phyloP scores from a whole-genome alignment of 352 stramenopile genomes.

The Saprolegnia diclina region DNA sequence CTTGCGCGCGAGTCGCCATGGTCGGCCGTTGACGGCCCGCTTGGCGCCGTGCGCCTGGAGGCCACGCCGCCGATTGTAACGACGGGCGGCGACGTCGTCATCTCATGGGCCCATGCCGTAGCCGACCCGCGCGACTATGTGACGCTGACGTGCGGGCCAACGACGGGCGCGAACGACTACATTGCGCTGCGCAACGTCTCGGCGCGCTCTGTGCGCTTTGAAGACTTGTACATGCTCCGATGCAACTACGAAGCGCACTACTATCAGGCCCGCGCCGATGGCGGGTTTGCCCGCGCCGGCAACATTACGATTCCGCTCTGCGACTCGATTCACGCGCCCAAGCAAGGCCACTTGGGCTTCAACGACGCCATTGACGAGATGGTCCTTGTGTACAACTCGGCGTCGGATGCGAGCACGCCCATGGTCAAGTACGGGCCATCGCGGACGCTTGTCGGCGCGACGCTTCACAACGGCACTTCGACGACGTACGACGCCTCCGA shows the following conservation, averaged over 20 bases:
- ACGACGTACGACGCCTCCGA: constrained; percentile 63
- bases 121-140: constrained; percentile 46
- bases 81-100: constrained; percentile 47
- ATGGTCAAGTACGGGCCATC: constrained; percentile 9
- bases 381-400: constrained; percentile 69
- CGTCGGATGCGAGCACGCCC: constrained; percentile 36
- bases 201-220: constrained; percentile 47
- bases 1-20: constrained; percentile 14
- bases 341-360: constrained; percentile 67
- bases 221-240: constrained; percentile 61
- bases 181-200: constrained; percentile 37
- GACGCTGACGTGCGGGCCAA: constrained; percentile 58
- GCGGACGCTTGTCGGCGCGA: not conserved
- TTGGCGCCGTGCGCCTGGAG: constrained; percentile 32
- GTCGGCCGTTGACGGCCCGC: not conserved
- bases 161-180: constrained; percentile 42
- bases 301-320: constrained; percentile 42
- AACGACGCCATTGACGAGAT: constrained; percentile 48
- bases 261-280: constrained; percentile 37
- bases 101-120: constrained; percentile 39
- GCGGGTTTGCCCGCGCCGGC: constrained; percentile 31
- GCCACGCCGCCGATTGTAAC: constrained; percentile 37
- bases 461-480: constrained; percentile 33
- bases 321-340: constrained; percentile 47
- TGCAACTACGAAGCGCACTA: constrained; percentile 64